Evolutionary conservation across 352 stramenopile genomes (phyloP).

Genomic region (Phytophthora cryptogea): DNA sequence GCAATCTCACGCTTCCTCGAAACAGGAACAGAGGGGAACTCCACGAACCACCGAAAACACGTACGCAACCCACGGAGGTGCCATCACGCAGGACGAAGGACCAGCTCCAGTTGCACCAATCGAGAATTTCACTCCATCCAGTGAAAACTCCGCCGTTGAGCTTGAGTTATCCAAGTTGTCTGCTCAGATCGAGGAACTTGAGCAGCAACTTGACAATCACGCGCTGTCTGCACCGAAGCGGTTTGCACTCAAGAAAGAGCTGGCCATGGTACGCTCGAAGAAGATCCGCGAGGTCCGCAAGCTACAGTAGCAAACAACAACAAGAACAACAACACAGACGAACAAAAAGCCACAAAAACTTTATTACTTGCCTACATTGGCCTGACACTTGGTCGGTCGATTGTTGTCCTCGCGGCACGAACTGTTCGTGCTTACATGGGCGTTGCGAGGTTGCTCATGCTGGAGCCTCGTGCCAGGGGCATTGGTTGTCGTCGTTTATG

Average conservation of each 20-base stretch:
- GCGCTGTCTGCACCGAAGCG: slow-evolving; percentile 71
- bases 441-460: slow-evolving; percentile 23
- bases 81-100: slow-evolving; percentile 2
- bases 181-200: slow-evolving; percentile 54
- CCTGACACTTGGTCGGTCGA: slow-evolving; percentile 23
- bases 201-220: slow-evolving; percentile 66
- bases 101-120: slow-evolving; percentile 25
- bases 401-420: slow-evolving; percentile 15
- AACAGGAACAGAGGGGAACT: slow-evolving; percentile 6
- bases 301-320: slow-evolving; percentile 17
- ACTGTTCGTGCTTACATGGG: slow-evolving; percentile 25
- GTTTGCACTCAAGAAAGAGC: slow-evolving; percentile 84
- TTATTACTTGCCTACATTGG: slow-evolving; percentile 42
- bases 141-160: slow-evolving; percentile 16
- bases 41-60: slow-evolving; percentile 3
- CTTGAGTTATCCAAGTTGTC: slow-evolving; percentile 34
- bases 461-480: slow-evolving; percentile 24
- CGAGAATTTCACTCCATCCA: slow-evolving; percentile 6
- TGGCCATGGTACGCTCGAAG: slow-evolving; percentile 68
- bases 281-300: slow-evolving; percentile 61
- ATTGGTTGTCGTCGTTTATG: slow-evolving; percentile 67
- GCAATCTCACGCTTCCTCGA: slow-evolving; percentile 8
- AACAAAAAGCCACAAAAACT: slow-evolving; percentile 30
- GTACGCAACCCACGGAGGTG: slow-evolving; percentile 20
- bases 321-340: slow-evolving; percentile 1